phyloP scores from a whole-genome alignment of 2,329 filamentous ascomycete species.

The Alternaria gaisen region DNA sequence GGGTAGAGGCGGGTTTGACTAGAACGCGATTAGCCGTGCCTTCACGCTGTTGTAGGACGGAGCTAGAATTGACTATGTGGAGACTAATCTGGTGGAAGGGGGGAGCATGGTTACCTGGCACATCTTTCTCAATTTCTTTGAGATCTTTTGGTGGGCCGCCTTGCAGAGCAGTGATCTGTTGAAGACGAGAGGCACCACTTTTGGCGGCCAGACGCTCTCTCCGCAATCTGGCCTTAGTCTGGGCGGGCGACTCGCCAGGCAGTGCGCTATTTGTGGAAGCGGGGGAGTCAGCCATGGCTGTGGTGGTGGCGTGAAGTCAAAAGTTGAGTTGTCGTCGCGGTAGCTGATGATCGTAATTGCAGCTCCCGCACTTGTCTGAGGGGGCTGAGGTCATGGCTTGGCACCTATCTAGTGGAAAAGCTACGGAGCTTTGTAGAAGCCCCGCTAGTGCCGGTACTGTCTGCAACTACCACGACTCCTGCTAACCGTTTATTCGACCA shows the following conservation, averaged over 20 bases:
- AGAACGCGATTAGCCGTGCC: conserved; percentile 33
- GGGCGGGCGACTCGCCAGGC: conserved; percentile 52
- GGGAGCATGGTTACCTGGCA: conserved; percentile 42
- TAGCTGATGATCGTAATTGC: neutral
- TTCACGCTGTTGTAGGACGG: neutral
- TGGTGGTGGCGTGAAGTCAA: conserved; percentile 6
- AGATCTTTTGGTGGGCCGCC: conserved; percentile 60
- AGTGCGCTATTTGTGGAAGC: conserved; percentile 26
- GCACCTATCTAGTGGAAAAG: neutral
- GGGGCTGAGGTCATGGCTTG: conserved; percentile 29
- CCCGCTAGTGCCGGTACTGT: conserved; percentile 1
- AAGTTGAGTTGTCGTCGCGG: neutral
- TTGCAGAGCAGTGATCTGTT: conserved; percentile 75
- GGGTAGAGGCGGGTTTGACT: conserved; percentile 35
- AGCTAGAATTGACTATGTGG: conserved; percentile 16
- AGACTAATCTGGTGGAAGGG: neutral
- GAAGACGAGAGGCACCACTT: conserved; percentile 73
- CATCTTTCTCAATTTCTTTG: conserved; percentile 46
- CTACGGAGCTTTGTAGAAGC: neutral
- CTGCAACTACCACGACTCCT: neutral
- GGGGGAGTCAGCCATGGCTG: conserved; percentile 38
- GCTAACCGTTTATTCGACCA: neutral
- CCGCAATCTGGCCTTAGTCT: conserved; percentile 73
- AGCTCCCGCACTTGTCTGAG: neutral
- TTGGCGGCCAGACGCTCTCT: conserved; percentile 84